phyloP scores from a whole-genome alignment of 208 protist genomes.

The Naegleria gruberi region DNA sequence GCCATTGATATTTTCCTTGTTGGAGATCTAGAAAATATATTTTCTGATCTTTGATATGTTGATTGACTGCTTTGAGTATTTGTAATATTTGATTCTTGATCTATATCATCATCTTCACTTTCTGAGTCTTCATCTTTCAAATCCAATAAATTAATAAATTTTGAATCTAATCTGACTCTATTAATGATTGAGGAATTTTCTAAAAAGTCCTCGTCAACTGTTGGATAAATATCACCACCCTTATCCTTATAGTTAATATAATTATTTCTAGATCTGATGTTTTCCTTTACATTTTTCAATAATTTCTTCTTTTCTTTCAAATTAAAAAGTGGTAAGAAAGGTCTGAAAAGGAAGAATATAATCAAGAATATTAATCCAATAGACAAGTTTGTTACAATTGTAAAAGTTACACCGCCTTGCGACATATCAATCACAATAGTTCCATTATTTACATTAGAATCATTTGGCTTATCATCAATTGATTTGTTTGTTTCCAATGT shows the following conservation, averaged over 20 bases:
- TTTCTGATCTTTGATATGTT: background rate
- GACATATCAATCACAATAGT: background rate
- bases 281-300: background rate
- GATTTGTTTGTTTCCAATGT: too few species aligned
- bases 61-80: background rate
- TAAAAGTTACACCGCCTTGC: background rate
- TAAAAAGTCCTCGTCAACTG: background rate
- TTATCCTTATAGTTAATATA: slow-evolving; percentile 1
- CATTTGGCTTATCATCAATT: background rate
- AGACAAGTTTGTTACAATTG: background rate
- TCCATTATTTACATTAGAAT: background rate
- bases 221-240: background rate
- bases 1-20: background rate
- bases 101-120: background rate
- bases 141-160: background rate
- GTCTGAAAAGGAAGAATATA: background rate
- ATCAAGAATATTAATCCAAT: background rate
- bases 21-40: background rate
- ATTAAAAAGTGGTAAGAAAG: background rate
- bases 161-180: background rate
- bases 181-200: background rate
- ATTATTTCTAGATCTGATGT: background rate
- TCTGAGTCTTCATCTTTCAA: background rate
- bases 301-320: background rate
- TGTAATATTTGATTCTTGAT: background rate